phyloP scores from a whole-genome alignment of 2,329 filamentous ascomycete species.

The Hyphodiscus sp. region DNA sequence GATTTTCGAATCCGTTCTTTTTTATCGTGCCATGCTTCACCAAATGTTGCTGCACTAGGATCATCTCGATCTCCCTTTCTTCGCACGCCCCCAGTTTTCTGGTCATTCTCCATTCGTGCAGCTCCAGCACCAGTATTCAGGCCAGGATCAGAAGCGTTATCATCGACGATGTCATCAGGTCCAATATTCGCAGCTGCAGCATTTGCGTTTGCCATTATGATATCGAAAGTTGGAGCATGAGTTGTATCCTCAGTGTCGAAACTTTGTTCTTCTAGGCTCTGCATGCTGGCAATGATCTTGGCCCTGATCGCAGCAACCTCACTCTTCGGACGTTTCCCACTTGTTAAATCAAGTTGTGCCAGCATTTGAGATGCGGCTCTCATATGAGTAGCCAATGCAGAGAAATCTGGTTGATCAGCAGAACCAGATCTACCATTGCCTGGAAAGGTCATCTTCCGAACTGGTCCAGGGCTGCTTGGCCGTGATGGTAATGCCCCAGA shows the following conservation, averaged over 20 bases:
- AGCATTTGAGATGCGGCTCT: conserved; percentile 82
- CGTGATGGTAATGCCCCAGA: conserved; percentile 63
- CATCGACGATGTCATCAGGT: conserved; percentile 50
- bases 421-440: conserved; percentile 44
- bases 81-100: conserved; percentile 78
- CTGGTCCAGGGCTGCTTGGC: conserved; percentile 57
- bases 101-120: conserved; percentile 82
- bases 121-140: conserved; percentile 65
- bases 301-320: conserved; percentile 79
- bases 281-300: conserved; percentile 88
- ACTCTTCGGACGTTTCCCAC: conserved; percentile 69
- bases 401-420: conserved; percentile 71
- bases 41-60: conserved; percentile 78
- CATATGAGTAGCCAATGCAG: conserved; percentile 80
- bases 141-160: conserved; percentile 36
- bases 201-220: conserved; percentile 69
- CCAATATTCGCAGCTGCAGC: conserved; percentile 43
- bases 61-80: conserved; percentile 78
- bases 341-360: conserved; percentile 73
- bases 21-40: conserved; percentile 79
- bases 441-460: conserved; percentile 55
- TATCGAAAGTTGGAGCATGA: conserved; percentile 69
- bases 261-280: conserved; percentile 77
- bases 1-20: conserved; percentile 77
- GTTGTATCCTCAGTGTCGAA: conserved; percentile 66